Evolutionary conservation across 2,329 filamentous ascomycete species (phyloP), one percentile per base, ranked within the genome.

Genomic region (Meredithiella fracta): DNA sequence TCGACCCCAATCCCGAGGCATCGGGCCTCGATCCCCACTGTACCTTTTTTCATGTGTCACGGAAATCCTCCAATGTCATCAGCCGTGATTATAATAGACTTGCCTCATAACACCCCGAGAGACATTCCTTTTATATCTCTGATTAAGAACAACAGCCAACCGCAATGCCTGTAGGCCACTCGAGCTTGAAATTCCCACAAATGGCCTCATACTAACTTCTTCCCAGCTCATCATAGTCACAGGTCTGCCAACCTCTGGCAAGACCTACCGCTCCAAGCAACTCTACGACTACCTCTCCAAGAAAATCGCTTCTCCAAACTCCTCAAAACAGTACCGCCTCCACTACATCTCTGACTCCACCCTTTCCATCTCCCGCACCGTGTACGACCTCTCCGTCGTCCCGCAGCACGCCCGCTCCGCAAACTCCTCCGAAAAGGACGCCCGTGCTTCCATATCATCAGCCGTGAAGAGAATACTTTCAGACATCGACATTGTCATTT

Each of bases 371-470:
- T 72, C 80, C 2, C 83, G 85, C 59, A 65, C 74, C 57, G 85
- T 86, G 44, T 91, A 91, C 72, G 79, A 83, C 63, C 74, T 83
- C 42, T 63, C 66, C 1, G 66, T 67, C 20, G 68, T 80, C 22
- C 74, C 75, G 2, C 74, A 73, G 3, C 78, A 83, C 63, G 75
- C 77, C 34, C 79, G 84, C 59, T 84, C 83, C 25, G 85, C 85
- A 58, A 85, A 85, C 62, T 77, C 79, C 25, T 77, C 81, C 1
- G 86, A 94, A 65, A 94, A 94, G 67, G 84, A 91, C 69, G 86
- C 86, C 1, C 79, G 86, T 25, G 86, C 86, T 1, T 75, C 80
- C 44, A 73, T 87, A 56, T 87, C 85, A 66, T 86, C 78, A 59
- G 85, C 86, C 59, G 83, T 91, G 49, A 91, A 91, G 72, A 76